Conservation (phyloP, 2,329 filamentous ascomycete genomes). For the Neurospora sp. region DNA sequence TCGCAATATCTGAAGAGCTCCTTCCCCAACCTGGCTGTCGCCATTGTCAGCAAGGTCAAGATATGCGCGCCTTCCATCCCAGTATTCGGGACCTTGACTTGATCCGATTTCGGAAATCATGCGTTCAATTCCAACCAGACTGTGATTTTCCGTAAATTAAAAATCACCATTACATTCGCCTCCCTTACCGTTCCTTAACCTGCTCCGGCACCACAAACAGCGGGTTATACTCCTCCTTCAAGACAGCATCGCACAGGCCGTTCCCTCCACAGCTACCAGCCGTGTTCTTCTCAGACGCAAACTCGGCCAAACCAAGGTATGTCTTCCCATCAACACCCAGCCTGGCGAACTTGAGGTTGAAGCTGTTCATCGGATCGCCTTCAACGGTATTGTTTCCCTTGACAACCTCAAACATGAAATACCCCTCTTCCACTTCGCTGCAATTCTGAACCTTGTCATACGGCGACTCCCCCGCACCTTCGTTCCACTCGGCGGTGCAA, state of each 20-base stretch:
- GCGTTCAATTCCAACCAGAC: neutral
- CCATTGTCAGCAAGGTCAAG: neutral
- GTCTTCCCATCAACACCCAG: neutral
- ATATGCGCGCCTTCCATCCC: neutral
- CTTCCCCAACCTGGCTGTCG: neutral
- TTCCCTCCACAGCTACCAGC: neutral
- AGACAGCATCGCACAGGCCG: neutral
- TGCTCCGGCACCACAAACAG: neutral
- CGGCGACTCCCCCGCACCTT: neutral
- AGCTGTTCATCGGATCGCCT: neutral
- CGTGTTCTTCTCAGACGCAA: neutral
- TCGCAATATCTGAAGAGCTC: neutral
- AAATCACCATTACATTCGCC: neutral
- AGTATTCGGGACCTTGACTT: neutral
- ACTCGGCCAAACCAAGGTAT: neutral
- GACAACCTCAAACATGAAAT: slow-evolving; percentile 5
- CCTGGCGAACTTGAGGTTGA: neutral
- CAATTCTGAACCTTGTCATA: slow-evolving; percentile 3
- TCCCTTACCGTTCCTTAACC: neutral
- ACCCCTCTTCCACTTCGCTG: neutral
- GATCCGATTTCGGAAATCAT: no score
- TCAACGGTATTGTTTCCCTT: neutral
- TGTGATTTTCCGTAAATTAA: neutral
- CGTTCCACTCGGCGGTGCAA: neutral
- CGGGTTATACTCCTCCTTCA: neutral